Base-by-base conservation (phyloP, 1,284 basidiomycete species). In the Mycena citricolor region DNA sequence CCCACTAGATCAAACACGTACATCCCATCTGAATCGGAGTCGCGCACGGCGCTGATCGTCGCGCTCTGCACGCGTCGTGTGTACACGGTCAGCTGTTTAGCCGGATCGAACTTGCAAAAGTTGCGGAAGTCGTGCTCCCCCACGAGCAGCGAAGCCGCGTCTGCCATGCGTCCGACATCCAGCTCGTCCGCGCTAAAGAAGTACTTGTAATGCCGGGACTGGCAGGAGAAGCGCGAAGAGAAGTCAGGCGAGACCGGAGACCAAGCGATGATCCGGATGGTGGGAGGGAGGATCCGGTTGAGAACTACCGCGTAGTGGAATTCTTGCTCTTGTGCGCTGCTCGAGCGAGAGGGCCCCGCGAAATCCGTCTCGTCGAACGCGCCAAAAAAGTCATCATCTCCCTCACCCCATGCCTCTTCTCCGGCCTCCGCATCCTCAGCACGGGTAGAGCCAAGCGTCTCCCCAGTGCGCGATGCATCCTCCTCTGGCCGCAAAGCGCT, bases 81-180 rank as follows among this genome's bases (percentile, higher is more conserved):
- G 64, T 90, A 94, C 47, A 81, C 79, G 17, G 85, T 84, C 53
- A 98, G 88, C 67, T 98, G 95, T 65, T 99, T 99, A 47, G 80
- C 77, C 0, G 92, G 80, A 63, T 99, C 95, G n/a, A 98, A 67
- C 63, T 94, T 95, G 74, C 92, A 97, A 33, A 98, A 74, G 61
- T 99, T 98, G 5, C 94, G 80, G 61, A 97, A 98, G 67, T 99
- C 97, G 68, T 98, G 93, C 54, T 90, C 85, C 32, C 95, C 97
- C 10, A 94, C 62, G 24, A 99, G 71, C 1, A 77, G 67, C 1
- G 68, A 51, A 0, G 92, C 90, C 0, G 83, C 94, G 29, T 80
- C 73, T 47, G 76, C 74, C 94, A 99, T 99, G 23, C 74, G 75
- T 1, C 67, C 57, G 23, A 94, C 64, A 63, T 94, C 80, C 42